These are phyloP conservation scores for Sporothrix brunneoviolacea DNA, from an alignment of 2,329 filamentous ascomycete genomes.

Conservation along the genomic window DNA sequence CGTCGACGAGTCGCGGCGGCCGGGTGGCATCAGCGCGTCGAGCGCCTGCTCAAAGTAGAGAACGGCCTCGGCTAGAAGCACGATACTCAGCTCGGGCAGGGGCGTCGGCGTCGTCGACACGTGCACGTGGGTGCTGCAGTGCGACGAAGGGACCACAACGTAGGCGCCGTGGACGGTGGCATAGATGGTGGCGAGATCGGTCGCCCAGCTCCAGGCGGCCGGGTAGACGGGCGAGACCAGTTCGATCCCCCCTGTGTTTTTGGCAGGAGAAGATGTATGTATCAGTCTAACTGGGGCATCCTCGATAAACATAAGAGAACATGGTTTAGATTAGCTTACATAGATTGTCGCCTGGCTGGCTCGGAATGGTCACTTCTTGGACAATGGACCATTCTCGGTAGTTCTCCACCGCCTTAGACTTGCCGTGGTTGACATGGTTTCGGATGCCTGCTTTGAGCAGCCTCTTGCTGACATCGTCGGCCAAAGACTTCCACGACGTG, in stretches of 20 bases:
- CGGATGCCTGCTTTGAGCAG: slow-evolving; percentile 27
- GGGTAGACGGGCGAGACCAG: slow-evolving; percentile 31
- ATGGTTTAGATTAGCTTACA: no score
- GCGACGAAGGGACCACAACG: slow-evolving; percentile 20
- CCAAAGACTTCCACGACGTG: slow-evolving; percentile 27
- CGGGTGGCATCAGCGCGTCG: slow-evolving; percentile 25
- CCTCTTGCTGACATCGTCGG: slow-evolving; percentile 27
- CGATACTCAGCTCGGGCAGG: slow-evolving; percentile 22
- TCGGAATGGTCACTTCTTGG: slow-evolving; percentile 31
- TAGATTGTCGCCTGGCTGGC: slow-evolving; percentile 25
- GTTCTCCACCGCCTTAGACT: slow-evolving; percentile 24
- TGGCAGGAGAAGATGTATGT: no score
- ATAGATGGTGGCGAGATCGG: slow-evolving; percentile 28
- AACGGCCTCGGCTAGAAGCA: slow-evolving; percentile 25
- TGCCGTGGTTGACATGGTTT: slow-evolving; percentile 29
- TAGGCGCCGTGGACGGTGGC: slow-evolving; percentile 22
- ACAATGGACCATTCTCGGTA: slow-evolving; percentile 33
- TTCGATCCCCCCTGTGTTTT: no score
- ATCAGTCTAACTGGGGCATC: no score
- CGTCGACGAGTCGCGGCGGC: slow-evolving; percentile 19
- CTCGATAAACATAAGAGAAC: no score
- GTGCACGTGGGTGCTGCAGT: slow-evolving; percentile 34
- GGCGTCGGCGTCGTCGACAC: slow-evolving; percentile 23
- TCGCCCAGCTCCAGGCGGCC: slow-evolving; percentile 23
- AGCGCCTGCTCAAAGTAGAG: slow-evolving; percentile 31